Evolutionary conservation across 2,329 filamentous ascomycete genomes (phyloP).

Genomic region (Penicillium oxalicum): DNA sequence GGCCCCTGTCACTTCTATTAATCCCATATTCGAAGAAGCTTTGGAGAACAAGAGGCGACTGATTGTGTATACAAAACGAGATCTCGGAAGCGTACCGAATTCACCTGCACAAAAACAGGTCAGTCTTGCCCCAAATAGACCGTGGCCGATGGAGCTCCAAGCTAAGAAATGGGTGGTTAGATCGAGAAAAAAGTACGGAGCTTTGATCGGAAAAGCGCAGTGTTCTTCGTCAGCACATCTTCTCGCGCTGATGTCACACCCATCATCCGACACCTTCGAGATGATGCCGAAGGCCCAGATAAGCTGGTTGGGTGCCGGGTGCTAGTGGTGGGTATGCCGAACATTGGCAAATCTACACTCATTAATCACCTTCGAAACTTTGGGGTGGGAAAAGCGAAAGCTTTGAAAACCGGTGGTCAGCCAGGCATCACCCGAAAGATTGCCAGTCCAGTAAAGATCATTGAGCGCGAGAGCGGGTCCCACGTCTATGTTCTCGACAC

Average conservation of each 20-base stretch:
- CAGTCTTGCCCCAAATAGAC: conserved; percentile 8
- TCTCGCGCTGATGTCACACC: conserved; percentile 26
- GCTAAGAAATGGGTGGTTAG: conserved; percentile 14
- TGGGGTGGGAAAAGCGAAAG: conserved; percentile 63
- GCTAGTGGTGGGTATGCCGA: conserved; percentile 94
- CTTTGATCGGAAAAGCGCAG: conserved; percentile 30
- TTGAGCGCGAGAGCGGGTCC: conserved; percentile 49
- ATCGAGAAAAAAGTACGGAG: conserved; percentile 28
- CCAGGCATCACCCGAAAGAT: conserved; percentile 88
- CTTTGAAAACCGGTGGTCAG: conserved; percentile 74
- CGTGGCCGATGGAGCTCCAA: background rate
- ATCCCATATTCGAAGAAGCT: conserved; percentile 77
- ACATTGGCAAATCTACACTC: conserved; percentile 93
- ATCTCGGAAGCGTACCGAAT: conserved; percentile 55
- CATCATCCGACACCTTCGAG: conserved; percentile 30
- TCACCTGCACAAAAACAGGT: conserved; percentile 39
- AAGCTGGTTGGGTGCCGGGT: conserved; percentile 73
- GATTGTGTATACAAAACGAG: conserved; percentile 85
- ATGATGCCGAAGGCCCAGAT: conserved; percentile 28
- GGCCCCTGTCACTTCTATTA: conserved; percentile 80
- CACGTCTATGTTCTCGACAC: conserved; percentile 86
- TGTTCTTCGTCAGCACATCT: conserved; percentile 33
- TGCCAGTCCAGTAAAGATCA: conserved; percentile 73
- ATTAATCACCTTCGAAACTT: conserved; percentile 73
- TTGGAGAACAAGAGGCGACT: conserved; percentile 68